Percentiles rank a stretch among this genome's conserved stretches.
These are phyloP conservation scores for Paramecium sexaurelia DNA, from an alignment of 73 alveolate species.

Conservation along the genomic window DNA sequence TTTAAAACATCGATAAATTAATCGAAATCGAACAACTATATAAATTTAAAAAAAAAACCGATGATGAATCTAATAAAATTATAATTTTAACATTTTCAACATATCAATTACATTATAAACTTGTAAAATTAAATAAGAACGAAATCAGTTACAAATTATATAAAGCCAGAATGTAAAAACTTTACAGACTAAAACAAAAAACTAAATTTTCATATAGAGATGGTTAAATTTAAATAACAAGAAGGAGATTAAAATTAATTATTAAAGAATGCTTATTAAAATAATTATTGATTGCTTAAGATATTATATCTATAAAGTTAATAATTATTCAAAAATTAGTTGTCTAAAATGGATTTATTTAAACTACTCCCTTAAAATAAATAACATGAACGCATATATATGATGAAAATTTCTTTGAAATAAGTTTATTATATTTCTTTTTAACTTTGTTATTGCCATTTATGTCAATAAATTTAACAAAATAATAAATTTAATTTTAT, in stretches of 20 bases:
- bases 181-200: neutral
- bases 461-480: neutral
- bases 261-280: neutral
- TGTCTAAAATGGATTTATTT: neutral
- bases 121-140: neutral
- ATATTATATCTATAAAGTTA: neutral
- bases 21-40: neutral
- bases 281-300: neutral
- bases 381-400: neutral
- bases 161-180: neutral
- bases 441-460: neutral
- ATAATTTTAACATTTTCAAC: slow-evolving; percentile 3
- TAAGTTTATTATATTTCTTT: neutral
- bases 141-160: neutral
- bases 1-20: neutral
- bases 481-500: too few relatives aligned
- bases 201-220: neutral
- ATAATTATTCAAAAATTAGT: neutral
- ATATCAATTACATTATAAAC: neutral
- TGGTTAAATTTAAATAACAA: neutral
- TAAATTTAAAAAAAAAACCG: neutral
- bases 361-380: neutral
- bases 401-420: neutral
- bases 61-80: neutral
- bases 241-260: neutral